Conservation (phyloP, 768 basidiomycete genomes). For the Termitomyces sp. region DNA sequence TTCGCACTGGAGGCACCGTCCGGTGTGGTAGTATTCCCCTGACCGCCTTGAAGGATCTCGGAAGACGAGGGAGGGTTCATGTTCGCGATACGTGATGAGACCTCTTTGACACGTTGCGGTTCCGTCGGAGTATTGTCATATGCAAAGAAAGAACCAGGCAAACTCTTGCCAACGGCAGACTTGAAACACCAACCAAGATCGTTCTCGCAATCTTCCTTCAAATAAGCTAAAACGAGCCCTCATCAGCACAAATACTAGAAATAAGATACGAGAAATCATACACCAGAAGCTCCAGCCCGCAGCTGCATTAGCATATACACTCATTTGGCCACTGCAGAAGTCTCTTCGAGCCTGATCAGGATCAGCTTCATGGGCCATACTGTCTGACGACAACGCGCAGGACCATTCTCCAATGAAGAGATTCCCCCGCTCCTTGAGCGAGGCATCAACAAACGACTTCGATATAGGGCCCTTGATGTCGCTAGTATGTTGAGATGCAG, state of each 20-base stretch:
- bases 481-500: constrained; percentile 57
- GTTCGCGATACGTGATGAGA: constrained; percentile 6
- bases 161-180: constrained; percentile 49
- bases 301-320: constrained; percentile 50
- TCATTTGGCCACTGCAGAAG: constrained; percentile 60
- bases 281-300: constrained; percentile 75
- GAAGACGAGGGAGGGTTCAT: constrained; percentile 13
- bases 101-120: constrained; percentile 3
- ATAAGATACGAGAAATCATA: constrained; percentile 26
- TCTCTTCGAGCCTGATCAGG: constrained; percentile 38
- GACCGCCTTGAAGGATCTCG: constrained; percentile 10
- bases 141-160: constrained; percentile 58
- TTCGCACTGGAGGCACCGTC: not conserved
- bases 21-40: not conserved
- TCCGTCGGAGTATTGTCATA: constrained; percentile 28
- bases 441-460: constrained; percentile 26
- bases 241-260: not conserved
- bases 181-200: constrained; percentile 74
- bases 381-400: constrained; percentile 67
- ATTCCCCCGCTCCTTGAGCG: constrained; percentile 32
- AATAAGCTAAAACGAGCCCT: constrained; percentile 40
- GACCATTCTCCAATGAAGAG: constrained; percentile 84
- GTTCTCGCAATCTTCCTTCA: constrained; percentile 55
- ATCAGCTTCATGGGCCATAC: constrained; percentile 46
- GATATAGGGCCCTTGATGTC: constrained; percentile 39